Evolutionary conservation across 2,329 filamentous ascomycete species (phyloP).

Genomic region (Colletotrichum paranaense): DNA sequence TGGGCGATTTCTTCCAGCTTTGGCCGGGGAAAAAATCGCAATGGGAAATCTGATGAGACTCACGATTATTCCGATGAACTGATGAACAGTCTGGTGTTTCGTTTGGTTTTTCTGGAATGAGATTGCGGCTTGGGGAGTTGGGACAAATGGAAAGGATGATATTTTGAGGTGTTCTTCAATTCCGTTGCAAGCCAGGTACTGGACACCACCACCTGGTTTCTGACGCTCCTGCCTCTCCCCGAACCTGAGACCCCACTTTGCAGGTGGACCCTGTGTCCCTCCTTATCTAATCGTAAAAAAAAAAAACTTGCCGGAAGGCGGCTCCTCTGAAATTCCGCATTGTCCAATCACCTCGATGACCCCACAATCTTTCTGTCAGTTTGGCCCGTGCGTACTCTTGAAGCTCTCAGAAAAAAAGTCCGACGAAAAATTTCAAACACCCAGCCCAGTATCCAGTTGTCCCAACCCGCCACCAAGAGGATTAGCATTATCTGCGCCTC

Average conservation of each 20-base stretch:
- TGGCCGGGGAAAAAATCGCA: conserved; percentile 28
- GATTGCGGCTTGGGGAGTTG: not conserved
- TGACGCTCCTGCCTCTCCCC: not conserved
- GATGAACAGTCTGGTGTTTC: not conserved
- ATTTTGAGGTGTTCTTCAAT: not conserved
- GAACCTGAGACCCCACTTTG: not conserved
- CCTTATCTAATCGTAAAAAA: conserved; percentile 23
- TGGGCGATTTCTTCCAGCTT: conserved; percentile 22
- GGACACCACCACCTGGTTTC: not conserved
- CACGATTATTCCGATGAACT: not conserved
- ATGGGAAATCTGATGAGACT: not conserved
- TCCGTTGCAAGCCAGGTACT: not conserved
- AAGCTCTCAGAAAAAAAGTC: conserved; percentile 36
- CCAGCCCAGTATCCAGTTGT: conserved; percentile 17
- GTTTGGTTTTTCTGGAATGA: not conserved
- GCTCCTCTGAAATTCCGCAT: conserved; percentile 4
- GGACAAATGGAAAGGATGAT: not conserved
- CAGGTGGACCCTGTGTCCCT: not conserved
- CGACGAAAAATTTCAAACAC: conserved; percentile 33
- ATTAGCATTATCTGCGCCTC: conserved; percentile 14
- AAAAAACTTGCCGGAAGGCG: conserved; percentile 21
- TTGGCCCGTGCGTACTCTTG: conserved; percentile 30
- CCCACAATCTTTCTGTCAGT: conserved; percentile 34
- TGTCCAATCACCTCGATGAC: conserved; percentile 27
- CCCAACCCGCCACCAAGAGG: conserved; percentile 21